Evolutionary conservation across 768 basidiomycete genomes (phyloP), one percentile per base, ranked within the genome.

Genomic region (Multifurca ochricompacta): DNA sequence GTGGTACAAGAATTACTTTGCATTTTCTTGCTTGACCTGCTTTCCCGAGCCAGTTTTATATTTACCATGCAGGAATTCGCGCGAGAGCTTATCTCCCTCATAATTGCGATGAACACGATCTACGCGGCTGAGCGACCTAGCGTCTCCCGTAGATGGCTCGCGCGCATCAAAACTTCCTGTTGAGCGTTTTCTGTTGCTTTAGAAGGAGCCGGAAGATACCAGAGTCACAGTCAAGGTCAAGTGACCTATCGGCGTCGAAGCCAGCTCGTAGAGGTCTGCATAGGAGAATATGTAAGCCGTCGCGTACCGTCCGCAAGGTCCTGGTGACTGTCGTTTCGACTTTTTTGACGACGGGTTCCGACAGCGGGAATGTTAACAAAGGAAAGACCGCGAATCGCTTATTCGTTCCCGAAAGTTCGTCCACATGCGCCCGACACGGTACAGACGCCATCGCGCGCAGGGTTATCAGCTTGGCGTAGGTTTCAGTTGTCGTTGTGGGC

Each of bases 21-120:
- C n/a, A n/a, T n/a, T n/a, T n/a, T n/a, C 10, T 27, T 52, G 13
- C 53, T 49, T 55, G 35, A 62, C 25, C 6, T 36, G 36, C 4
- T 18, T n/a, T 27, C 30, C 14, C 21, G 31, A 32, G 30, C 13
- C 59, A 96, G 93, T 73, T 97, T 95, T 70, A 87, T 96, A 59
- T 99, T 97, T 69, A 95, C 92, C 0, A 67, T 97, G 40, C 92
- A 99, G 69, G 96, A 98, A 65, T 97, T 97, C 66, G 80, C 90
- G 7, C 74, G 78, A 54, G 95, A 98, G 67, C 69, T 95, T 47
- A 74, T 86, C 30, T 82, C 81, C 18, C 79, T 98, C 10, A 77
- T 90, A 0, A 89, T 93, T 65, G 84, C 89, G 7, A 88, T 97
- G 76, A 76, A 82, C 47, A 76, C 84, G 52, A 83, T 97, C 42